phyloP scores from a whole-genome alignment of 2,329 filamentous ascomycete species.

The Fusarium sp. region DNA sequence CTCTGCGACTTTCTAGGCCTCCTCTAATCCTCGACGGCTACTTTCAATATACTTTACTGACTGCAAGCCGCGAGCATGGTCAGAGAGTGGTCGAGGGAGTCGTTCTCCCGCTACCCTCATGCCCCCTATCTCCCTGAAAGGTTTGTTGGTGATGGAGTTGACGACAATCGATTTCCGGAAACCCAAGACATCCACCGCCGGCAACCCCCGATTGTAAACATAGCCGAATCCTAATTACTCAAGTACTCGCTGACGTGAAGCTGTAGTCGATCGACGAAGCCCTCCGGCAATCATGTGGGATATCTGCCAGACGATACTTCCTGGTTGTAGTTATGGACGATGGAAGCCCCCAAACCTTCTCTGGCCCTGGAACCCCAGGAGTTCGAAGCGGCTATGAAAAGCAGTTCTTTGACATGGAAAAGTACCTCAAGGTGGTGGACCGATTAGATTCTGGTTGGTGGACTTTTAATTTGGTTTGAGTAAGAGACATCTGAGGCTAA shows the following conservation, averaged over 20 bases:
- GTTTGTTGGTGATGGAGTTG: slow-evolving; percentile 47
- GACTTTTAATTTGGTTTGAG: too few relatives aligned
- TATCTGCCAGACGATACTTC: slow-evolving; percentile 65
- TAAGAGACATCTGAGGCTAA: slow-evolving; percentile 21
- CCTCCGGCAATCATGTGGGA: slow-evolving; percentile 64
- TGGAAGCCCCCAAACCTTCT: slow-evolving; percentile 60
- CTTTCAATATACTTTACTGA: background rate
- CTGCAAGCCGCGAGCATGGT: slow-evolving; percentile 52
- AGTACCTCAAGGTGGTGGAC: slow-evolving; percentile 57
- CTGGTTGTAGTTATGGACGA: slow-evolving; percentile 64
- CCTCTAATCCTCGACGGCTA: background rate
- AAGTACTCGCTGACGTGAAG: slow-evolving; percentile 25
- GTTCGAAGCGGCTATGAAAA: slow-evolving; percentile 55
- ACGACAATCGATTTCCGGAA: slow-evolving; percentile 54
- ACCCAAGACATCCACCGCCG: slow-evolving; percentile 53
- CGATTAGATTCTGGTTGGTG: slow-evolving; percentile 56
- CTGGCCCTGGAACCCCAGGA: slow-evolving; percentile 56
- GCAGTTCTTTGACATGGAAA: slow-evolving; percentile 61
- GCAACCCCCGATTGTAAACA: slow-evolving; percentile 56
- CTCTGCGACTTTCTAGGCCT: slow-evolving; percentile 4
- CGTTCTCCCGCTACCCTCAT: slow-evolving; percentile 55
- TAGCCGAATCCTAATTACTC: background rate
- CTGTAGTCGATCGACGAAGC: slow-evolving; percentile 64
- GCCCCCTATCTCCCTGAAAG: slow-evolving; percentile 49
- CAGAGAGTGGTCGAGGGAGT: slow-evolving; percentile 56